Percentiles rank a stretch among this genome's conserved stretches.
These are phyloP conservation scores for Starmerella bombicola DNA, from an alignment of 805 yeast species.

Conservation along the genomic window DNA sequence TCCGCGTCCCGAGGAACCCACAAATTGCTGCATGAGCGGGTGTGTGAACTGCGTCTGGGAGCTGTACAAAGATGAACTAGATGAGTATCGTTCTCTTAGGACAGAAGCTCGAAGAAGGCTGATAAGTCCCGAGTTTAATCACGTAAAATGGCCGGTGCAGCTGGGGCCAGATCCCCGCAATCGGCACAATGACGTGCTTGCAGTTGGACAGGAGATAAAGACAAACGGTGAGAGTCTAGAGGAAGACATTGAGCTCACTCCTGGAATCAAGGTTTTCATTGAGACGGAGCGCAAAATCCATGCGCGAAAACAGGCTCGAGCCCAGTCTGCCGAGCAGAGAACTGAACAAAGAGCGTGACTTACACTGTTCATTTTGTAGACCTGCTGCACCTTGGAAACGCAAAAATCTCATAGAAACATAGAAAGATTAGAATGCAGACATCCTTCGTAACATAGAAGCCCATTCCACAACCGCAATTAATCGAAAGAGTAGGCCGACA, in stretches of 20 bases:
- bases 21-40: constrained; percentile 95
- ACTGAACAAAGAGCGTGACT: neutral
- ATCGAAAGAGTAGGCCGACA: no score
- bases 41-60: constrained; percentile 98
- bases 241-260: constrained; percentile 47
- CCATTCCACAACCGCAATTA: no score
- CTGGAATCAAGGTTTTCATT: constrained; percentile 69
- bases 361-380: no score
- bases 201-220: constrained; percentile 23
- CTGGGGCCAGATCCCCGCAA: constrained; percentile 39
- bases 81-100: constrained; percentile 67
- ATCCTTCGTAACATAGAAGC: no score
- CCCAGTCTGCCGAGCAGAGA: neutral
- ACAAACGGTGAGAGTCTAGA: constrained; percentile 26
- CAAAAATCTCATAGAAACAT: no score
- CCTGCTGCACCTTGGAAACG: no score
- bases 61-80: constrained; percentile 71
- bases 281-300: constrained; percentile 58
- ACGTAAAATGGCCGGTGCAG: constrained; percentile 50
- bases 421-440: no score
- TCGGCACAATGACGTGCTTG: constrained; percentile 4
- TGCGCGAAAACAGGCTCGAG: constrained; percentile 2
- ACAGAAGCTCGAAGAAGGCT: constrained; percentile 32
- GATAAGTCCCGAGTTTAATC: constrained; percentile 23
- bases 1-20: constrained; percentile 76